These are phyloP conservation scores for Tieghemostelium lacteum DNA, from an alignment of 78 protist genomes.

Conservation along the genomic window DNA sequence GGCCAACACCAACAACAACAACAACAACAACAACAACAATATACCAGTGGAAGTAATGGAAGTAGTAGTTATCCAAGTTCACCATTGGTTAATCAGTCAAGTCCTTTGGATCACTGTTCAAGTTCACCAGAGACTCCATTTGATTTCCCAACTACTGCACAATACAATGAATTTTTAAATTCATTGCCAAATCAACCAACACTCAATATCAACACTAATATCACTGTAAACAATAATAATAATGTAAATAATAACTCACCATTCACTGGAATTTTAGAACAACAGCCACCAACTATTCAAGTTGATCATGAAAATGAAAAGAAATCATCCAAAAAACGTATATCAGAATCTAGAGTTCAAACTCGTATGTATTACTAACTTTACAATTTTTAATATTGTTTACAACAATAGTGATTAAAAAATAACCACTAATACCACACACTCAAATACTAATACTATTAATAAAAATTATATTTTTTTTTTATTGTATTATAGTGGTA, in stretches of 20 bases:
- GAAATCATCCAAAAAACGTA: slow-evolving; percentile 44
- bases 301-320: neutral
- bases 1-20: neutral
- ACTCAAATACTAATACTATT: neutral
- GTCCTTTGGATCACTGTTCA: neutral
- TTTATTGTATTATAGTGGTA: slow-evolving; percentile 26
- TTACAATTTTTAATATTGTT: neutral
- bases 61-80: slow-evolving; percentile 60
- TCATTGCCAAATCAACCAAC: neutral
- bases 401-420: neutral
- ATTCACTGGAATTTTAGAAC: neutral
- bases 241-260: neutral
- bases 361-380: slow-evolving; percentile 22
- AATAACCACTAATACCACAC: neutral
- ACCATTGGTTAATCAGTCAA: slow-evolving; percentile 48
- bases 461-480: neutral
- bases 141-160: neutral
- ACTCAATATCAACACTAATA: neutral
- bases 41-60: too few relatives aligned
- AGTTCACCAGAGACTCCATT: neutral
- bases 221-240: neutral
- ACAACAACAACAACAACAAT: neutral
- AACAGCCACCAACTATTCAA: neutral
- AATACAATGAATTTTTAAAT: neutral
- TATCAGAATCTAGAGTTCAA: slow-evolving; percentile 57